A percentile compares a stretch with the other conserved stretches of the same genome.
These are phyloP conservation scores for Entomortierella lignicola DNA, from an alignment of 192 early-diverging fungal species.

Conservation along the genomic window DNA sequence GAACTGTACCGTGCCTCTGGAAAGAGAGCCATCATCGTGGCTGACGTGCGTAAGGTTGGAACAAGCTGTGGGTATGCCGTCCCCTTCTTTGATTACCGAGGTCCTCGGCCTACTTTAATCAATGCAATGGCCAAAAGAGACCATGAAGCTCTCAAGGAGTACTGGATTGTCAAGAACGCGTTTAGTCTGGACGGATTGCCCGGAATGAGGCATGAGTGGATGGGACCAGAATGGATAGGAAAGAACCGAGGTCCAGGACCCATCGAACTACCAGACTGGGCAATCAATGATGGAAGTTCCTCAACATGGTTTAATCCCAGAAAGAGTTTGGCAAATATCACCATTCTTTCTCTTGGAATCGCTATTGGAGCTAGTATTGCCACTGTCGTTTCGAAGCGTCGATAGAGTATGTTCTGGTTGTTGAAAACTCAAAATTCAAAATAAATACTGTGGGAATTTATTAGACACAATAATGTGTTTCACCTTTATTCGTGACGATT, in stretches of 20 bases:
- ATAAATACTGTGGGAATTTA: too few species aligned
- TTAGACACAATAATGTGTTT: too few species aligned
- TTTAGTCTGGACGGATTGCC: constrained; percentile 72
- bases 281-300: background rate
- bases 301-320: constrained; percentile 4
- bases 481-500: too few species aligned
- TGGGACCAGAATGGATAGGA: constrained; percentile 22
- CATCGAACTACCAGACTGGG: constrained; percentile 13
- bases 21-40: constrained; percentile 67
- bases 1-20: constrained; percentile 41
- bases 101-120: constrained; percentile 60
- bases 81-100: constrained; percentile 67
- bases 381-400: background rate
- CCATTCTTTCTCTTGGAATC: background rate
- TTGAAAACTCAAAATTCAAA: background rate
- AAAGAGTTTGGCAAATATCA: background rate
- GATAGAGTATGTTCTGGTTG: background rate
- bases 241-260: constrained; percentile 14
- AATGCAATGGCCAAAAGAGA: constrained; percentile 54
- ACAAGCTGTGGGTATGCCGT: constrained; percentile 72
- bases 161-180: constrained; percentile 57
- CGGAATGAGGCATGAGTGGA: constrained; percentile 31
- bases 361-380: background rate
- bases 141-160: constrained; percentile 35
- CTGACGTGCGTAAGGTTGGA: constrained; percentile 63